phyloP scores from a whole-genome alignment of 768 basidiomycete species.

The Suillus cothurnatus region DNA sequence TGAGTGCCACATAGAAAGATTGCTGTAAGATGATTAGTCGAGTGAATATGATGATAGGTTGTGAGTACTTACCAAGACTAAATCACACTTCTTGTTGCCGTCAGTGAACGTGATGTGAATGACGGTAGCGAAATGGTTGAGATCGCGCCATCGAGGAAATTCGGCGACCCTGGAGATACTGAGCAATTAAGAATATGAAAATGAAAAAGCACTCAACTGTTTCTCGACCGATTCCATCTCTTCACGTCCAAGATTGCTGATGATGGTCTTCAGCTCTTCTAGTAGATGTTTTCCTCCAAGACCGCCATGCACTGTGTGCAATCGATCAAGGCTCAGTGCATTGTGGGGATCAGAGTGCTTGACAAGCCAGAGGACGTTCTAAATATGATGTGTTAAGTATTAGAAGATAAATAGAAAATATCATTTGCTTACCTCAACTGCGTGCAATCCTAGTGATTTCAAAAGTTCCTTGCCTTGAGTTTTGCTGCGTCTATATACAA shows the following conservation, averaged over 20 bases:
- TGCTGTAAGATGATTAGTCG: background rate
- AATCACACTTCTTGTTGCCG: slow-evolving; percentile 38
- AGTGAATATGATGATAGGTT: too few relatives aligned
- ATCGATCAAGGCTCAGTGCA: slow-evolving; percentile 38
- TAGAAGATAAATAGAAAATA: too few relatives aligned
- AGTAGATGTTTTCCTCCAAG: slow-evolving; percentile 34
- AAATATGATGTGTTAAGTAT: too few relatives aligned
- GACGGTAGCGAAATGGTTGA: slow-evolving; percentile 35
- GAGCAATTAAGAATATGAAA: too few relatives aligned
- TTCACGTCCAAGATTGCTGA: slow-evolving; percentile 17
- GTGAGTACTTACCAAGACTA: slow-evolving; percentile 40
- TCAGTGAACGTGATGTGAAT: slow-evolving; percentile 34
- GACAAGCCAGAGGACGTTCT: slow-evolving; percentile 44
- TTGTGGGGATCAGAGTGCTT: slow-evolving; percentile 35
- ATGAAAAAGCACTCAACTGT: too few relatives aligned
- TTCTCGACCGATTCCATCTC: too few relatives aligned
- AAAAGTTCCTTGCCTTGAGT: slow-evolving; percentile 8
- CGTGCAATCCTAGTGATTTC: slow-evolving; percentile 8
- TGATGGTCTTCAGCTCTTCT: slow-evolving; percentile 22
- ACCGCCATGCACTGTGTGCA: slow-evolving; percentile 39
- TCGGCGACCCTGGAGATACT: slow-evolving; percentile 30
- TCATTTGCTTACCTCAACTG: background rate
- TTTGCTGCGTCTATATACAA: background rate
- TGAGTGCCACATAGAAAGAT: background rate
- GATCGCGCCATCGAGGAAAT: slow-evolving; percentile 36